These are phyloP conservation scores for Senecio squalidus DNA, from an alignment of 140 eudicot genomes.

Conservation along the genomic window DNA sequence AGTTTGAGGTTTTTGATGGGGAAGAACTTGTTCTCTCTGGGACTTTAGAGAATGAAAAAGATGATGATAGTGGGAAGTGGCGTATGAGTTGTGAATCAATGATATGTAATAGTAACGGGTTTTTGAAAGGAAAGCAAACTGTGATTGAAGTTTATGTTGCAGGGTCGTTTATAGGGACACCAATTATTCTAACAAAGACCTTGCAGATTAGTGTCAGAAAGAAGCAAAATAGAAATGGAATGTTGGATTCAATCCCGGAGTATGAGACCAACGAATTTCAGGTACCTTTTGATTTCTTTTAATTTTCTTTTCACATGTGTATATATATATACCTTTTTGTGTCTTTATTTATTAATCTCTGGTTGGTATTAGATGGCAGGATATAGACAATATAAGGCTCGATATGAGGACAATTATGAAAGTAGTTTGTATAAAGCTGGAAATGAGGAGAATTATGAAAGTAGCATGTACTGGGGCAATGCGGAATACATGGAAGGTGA, in stretches of 20 bases:
- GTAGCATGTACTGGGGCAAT: constrained; percentile 45
- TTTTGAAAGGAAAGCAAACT: constrained; percentile 55
- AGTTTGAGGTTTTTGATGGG: constrained; percentile 68
- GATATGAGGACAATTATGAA: constrained; percentile 42
- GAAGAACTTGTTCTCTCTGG: constrained; percentile 60
- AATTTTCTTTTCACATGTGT: not conserved
- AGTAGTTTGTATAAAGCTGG: constrained; percentile 39
- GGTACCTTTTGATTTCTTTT: constrained; percentile 31
- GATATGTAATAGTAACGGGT: constrained; percentile 41
- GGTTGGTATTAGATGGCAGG: constrained; percentile 41
- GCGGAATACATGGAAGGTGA: constrained; percentile 67
- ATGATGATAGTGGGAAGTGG: constrained; percentile 39
- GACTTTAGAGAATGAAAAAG: constrained; percentile 46
- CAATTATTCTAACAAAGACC: constrained; percentile 72
- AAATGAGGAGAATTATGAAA: constrained; percentile 43
- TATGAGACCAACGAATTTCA: constrained; percentile 49
- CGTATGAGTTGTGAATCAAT: constrained; percentile 61
- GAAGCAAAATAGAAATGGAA: constrained; percentile 48
- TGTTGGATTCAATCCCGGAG: constrained; percentile 72
- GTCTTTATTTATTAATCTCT: not conserved
- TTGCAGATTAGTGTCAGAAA: constrained; percentile 56
- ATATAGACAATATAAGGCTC: constrained; percentile 45
- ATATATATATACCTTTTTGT: not conserved
- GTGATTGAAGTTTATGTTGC: constrained; percentile 82
- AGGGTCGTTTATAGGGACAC: constrained; percentile 63